phyloP scores from a whole-genome alignment of 202 grass and related monocot genomes.

The Schoenoplectus triqueter region DNA sequence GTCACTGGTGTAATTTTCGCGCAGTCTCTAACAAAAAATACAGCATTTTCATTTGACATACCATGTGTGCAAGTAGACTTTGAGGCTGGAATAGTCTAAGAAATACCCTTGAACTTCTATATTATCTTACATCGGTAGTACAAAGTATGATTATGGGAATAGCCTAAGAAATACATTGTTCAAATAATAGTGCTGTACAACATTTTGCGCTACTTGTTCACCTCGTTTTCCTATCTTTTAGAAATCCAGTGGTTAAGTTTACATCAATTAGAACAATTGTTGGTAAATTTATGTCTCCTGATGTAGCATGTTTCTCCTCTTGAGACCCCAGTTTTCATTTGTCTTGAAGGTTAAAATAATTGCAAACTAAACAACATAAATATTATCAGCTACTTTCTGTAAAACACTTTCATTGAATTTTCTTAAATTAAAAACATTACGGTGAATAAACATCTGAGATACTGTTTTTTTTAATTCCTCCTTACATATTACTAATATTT shows the following conservation, averaged over 20 bases:
- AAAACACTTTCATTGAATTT: neutral
- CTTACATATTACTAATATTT: slow-evolving; percentile 19
- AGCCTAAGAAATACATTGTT: neutral
- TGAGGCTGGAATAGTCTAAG: slow-evolving; percentile 51
- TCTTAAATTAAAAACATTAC: neutral
- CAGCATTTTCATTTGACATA: slow-evolving; percentile 74
- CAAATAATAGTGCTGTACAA: neutral
- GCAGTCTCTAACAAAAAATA: slow-evolving; percentile 89
- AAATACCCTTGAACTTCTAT: slow-evolving; percentile 45
- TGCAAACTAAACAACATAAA: neutral
- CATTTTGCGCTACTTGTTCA: neutral
- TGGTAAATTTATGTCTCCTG: slow-evolving; percentile 74
- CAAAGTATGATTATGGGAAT: slow-evolving; percentile 49
- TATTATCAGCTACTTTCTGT: neutral
- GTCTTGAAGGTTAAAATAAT: slow-evolving; percentile 68
- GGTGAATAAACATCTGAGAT: slow-evolving; percentile 4
- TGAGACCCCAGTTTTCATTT: slow-evolving; percentile 81
- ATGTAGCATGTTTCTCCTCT: slow-evolving; percentile 94
- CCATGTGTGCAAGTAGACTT: slow-evolving; percentile 88
- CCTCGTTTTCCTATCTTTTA: slow-evolving; percentile 38
- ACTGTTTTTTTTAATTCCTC: neutral
- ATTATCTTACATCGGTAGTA: slow-evolving; percentile 66
- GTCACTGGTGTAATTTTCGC: slow-evolving; percentile 75
- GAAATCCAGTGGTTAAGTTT: slow-evolving; percentile 68
- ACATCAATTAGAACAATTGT: slow-evolving; percentile 68